Evolutionary conservation across 2,329 filamentous ascomycete species (phyloP).

Genomic region (Clarireedia homoeocarpa): DNA sequence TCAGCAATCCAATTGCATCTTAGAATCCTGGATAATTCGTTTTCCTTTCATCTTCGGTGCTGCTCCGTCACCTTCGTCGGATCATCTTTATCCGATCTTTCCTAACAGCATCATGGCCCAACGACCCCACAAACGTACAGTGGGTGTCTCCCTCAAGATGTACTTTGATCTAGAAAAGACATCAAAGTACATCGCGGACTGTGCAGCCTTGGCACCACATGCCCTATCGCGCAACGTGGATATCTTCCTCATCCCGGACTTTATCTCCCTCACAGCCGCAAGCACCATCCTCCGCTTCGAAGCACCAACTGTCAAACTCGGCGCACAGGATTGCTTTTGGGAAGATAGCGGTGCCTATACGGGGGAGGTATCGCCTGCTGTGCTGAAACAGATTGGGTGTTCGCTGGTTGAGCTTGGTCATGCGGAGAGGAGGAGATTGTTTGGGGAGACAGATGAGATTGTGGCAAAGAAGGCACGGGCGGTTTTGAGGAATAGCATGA

Average conservation of each 20-base stretch:
- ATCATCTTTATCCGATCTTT: background rate
- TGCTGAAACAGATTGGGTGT: conserved; percentile 60
- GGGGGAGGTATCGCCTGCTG: conserved; percentile 65
- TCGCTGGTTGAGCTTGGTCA: conserved; percentile 73
- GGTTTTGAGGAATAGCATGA: conserved; percentile 58
- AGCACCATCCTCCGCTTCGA: conserved; percentile 39
- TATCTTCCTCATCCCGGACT: conserved; percentile 73
- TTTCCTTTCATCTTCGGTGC: too few relatives aligned
- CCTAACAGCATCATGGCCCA: conserved; percentile 13
- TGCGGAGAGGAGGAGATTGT: conserved; percentile 65
- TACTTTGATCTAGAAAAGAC: conserved; percentile 67
- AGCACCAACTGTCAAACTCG: conserved; percentile 48
- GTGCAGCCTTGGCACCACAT: conserved; percentile 36
- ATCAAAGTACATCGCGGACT: conserved; percentile 45
- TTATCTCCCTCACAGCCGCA: conserved; percentile 55
- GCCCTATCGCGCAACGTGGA: conserved; percentile 46
- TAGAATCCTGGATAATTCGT: background rate
- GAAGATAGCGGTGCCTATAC: conserved; percentile 68
- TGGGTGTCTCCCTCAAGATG: conserved; percentile 72
- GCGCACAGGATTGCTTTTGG: conserved; percentile 70
- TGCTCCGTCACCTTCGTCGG: too few relatives aligned
- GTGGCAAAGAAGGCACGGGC: conserved; percentile 64
- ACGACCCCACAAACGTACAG: conserved; percentile 47
- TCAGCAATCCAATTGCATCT: background rate
- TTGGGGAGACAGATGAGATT: conserved; percentile 60